phyloP scores from a whole-genome alignment of 163 green algal species.

The Scenedesmus sp. region DNA sequence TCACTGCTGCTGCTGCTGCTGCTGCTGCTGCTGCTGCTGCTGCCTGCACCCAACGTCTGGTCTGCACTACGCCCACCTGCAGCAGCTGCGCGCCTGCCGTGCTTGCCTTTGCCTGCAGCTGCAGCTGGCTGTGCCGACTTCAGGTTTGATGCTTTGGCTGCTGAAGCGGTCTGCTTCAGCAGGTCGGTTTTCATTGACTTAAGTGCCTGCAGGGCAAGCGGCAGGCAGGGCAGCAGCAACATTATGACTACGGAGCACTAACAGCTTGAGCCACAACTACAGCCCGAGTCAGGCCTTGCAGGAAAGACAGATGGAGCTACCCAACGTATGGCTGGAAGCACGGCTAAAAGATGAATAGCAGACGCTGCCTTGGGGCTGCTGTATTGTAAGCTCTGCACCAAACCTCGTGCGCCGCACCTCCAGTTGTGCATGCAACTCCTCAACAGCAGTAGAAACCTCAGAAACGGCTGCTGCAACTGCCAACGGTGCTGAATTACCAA shows the following conservation, averaged over 20 bases:
- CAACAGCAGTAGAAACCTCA: not conserved
- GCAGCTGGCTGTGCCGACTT: not conserved
- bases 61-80: not conserved
- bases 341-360: too few species aligned
- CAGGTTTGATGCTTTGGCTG: not conserved
- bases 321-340: not conserved
- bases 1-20: not conserved
- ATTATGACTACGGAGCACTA: not conserved
- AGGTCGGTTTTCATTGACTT: constrained; percentile 21
- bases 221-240: not conserved
- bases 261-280: not conserved
- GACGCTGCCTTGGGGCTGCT: not conserved
- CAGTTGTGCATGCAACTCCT: constrained; percentile 8
- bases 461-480: constrained; percentile 11
- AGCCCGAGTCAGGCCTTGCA: not conserved
- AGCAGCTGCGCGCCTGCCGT: not conserved
- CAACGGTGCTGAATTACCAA: not conserved
- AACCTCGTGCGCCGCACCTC: not conserved
- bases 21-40: not conserved
- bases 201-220: constrained; percentile 2
- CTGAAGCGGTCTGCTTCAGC: constrained; percentile 29
- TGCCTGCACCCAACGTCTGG: not conserved
- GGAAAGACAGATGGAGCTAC: not conserved
- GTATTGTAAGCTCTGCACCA: not conserved
- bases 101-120: not conserved